Base-by-base conservation (phyloP, 768 basidiomycete species). In the Leccinum ochraceum region DNA sequence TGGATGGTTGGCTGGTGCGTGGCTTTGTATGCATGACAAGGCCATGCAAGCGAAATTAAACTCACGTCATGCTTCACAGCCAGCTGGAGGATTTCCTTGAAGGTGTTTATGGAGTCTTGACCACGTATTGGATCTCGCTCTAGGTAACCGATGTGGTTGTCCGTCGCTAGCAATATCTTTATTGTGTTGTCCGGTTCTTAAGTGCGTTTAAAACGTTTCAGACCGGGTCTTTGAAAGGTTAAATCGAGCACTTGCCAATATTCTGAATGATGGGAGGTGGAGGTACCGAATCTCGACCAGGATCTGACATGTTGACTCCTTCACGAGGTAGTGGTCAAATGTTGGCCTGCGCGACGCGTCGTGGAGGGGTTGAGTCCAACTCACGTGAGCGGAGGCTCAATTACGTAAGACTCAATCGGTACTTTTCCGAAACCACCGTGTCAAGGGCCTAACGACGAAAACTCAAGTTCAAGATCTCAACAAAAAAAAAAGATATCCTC, bases 111-210 rank as follows among this genome's bases (percentile, higher is more conserved):
- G 3, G 94, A 92, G 71, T 99, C 97, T 74, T 93, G 89, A 0
- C 96, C 95, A 32, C 97, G 85, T 48, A 98, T 81, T 2, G 97
- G 95, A 71, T 99, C 97, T 62, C 94, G 83, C 75, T 98, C 96
- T 63, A 89, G 83, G 76, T 93, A 97, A 0, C 97, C 97, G 62
- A 99, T 90, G 69, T 98, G 95, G 66, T 94, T 96, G 76, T 98
- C 95, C 0, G 95, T 97, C 6, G 95, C 95, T 7, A 98, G 86
- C 71, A 98, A 75, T 67, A 98, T 94, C 62, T 78, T 81, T 61
- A 94, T 86, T 1, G 86, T 91, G 69, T 93, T 83, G 61, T 88
- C 83, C 20, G 79, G 75, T 59, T 78, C 88, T 88, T 59, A 26
- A 36, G 39, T 36, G n/a, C 42, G 42, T 22, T 22, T 49, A 28